Percentiles rank a stretch among this genome's conserved stretches.
Conservation (phyloP, 2,329 filamentous ascomycete species). For the Fusarium sp. region DNA sequence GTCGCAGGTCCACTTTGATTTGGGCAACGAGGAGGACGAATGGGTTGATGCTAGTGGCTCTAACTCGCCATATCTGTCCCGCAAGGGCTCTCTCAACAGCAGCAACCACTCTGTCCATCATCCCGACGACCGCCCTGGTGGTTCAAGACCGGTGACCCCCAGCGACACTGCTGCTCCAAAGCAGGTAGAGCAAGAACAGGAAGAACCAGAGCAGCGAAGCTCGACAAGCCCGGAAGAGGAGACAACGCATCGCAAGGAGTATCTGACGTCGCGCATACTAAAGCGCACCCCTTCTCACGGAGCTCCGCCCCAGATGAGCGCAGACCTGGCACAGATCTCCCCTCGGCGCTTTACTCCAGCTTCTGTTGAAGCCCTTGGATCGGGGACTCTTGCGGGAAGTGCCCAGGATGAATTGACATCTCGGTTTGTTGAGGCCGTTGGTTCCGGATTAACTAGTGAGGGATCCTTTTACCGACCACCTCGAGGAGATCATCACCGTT, state of each 20-base stretch:
- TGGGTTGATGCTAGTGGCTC: conserved; percentile 77
- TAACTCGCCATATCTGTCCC: conserved; percentile 68
- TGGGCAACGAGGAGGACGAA: conserved; percentile 71
- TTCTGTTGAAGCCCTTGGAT: conserved; percentile 47
- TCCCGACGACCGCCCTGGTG: conserved; percentile 54
- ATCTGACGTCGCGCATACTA: conserved; percentile 76
- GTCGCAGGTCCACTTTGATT: conserved; percentile 72
- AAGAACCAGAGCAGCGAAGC: conserved; percentile 24
- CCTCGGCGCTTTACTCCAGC: conserved; percentile 55
- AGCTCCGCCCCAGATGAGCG: conserved; percentile 74
- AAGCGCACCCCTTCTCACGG: conserved; percentile 73
- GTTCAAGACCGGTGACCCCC: conserved; percentile 55
- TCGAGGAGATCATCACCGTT: conserved; percentile 50
- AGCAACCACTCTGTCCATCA: conserved; percentile 61
- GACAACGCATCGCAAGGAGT: conserved; percentile 69
- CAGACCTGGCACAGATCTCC: conserved; percentile 62
- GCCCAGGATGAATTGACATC: conserved; percentile 67
- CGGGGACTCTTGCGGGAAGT: conserved; percentile 49
- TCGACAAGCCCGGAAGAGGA: conserved; percentile 56
- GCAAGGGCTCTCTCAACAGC: conserved; percentile 63
- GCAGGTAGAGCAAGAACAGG: conserved; percentile 28
- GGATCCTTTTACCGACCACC: conserved; percentile 65
- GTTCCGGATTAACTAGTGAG: conserved; percentile 63
- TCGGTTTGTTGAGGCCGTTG: conserved; percentile 68
- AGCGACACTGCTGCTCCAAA: conserved; percentile 40